Percentiles rank a stretch among this genome's conserved stretches.
Conservation (phyloP, 306 rosid genomes). For the Biancaea sappan region DNA sequence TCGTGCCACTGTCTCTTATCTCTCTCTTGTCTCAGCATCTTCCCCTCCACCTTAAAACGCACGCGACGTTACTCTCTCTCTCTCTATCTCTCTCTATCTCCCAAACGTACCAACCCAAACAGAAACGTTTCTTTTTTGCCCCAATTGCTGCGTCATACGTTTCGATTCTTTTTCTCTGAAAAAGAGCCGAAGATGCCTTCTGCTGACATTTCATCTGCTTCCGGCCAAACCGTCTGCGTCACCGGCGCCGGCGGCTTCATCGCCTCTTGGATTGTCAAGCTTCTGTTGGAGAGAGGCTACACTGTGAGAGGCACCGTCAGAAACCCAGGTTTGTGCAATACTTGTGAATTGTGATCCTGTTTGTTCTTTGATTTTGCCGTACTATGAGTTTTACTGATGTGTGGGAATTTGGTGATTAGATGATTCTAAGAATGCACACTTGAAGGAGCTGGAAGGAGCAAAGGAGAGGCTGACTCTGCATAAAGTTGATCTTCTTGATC, state of each 20-base stretch:
- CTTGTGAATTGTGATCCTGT: no score
- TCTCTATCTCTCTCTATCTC: not conserved
- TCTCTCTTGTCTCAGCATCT: not conserved
- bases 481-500: slow-evolving; percentile 79
- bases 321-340: slow-evolving; percentile 62
- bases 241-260: slow-evolving; percentile 98
- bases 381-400: not conserved
- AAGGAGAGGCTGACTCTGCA: slow-evolving; percentile 60
- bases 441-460: slow-evolving; percentile 85
- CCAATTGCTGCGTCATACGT: not conserved
- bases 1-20: no score
- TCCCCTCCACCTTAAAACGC: not conserved
- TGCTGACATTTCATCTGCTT: slow-evolving; percentile 32
- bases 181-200: slow-evolving; percentile 45
- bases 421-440: slow-evolving; percentile 75
- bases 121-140: not conserved
- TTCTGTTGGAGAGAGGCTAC: slow-evolving; percentile 75
- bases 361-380: no score
- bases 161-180: not conserved
- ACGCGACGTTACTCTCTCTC: not conserved
- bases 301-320: slow-evolving; percentile 79
- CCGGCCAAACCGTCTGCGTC: slow-evolving; percentile 71
- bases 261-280: slow-evolving; percentile 89
- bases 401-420: slow-evolving; percentile 38
- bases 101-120: not conserved